These are phyloP conservation scores for Rhodocollybia butyracea DNA, from an alignment of 768 basidiomycete species.

Conservation along the genomic window DNA sequence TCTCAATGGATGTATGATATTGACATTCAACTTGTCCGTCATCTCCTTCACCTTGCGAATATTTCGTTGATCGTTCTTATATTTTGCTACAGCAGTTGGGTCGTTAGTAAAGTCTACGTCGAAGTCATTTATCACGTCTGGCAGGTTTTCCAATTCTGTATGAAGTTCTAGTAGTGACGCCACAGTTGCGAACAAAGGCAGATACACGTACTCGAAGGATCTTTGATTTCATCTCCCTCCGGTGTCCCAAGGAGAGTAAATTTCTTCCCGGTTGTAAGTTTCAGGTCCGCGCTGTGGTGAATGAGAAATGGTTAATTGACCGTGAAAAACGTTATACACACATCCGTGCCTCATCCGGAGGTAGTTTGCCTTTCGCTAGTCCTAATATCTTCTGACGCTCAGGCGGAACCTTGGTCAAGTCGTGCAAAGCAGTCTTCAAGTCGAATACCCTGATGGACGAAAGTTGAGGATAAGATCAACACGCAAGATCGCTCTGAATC, in stretches of 20 bases:
- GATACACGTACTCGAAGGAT: constrained; percentile 53
- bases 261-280: constrained; percentile 59
- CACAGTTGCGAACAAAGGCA: background rate
- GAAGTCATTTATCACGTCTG: constrained; percentile 75
- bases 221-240: constrained; percentile 81
- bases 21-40: constrained; percentile 56
- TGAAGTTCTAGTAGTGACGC: background rate
- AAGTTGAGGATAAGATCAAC: constrained; percentile 6
- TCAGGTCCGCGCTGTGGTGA: constrained; percentile 50
- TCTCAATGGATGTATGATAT: constrained; percentile 75
- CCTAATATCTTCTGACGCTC: constrained; percentile 89
- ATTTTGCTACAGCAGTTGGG: constrained; percentile 51
- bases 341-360: constrained; percentile 71
- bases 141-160: constrained; percentile 59
- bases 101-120: constrained; percentile 77
- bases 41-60: constrained; percentile 77
- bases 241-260: constrained; percentile 88
- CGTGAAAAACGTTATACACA: constrained; percentile 23
- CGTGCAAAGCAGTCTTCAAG: constrained; percentile 64
- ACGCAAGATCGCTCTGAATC: background rate
- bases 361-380: constrained; percentile 78
- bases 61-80: constrained; percentile 77
- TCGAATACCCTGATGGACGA: constrained; percentile 63
- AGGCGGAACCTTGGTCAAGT: constrained; percentile 73
- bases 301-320: constrained; percentile 4